phyloP scores from a whole-genome alignment of 1,139 yeast species.

The Lodderomyces pseudojiufengensis region DNA sequence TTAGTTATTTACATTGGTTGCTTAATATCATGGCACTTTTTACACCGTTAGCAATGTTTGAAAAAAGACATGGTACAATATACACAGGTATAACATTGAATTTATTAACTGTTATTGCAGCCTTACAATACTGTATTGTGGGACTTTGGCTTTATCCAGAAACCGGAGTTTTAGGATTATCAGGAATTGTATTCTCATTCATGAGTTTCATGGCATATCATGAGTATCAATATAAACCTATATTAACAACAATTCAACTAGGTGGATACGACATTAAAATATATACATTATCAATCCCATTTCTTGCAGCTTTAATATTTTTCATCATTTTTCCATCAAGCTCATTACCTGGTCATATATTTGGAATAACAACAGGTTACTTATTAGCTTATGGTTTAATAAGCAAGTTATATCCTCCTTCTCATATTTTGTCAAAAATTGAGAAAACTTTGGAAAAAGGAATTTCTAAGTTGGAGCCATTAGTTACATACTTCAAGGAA shows the following conservation, averaged over 20 bases:
- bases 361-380: conserved; percentile 40
- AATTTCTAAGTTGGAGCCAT: conserved; percentile 52
- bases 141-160: conserved; percentile 55
- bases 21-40: conserved; percentile 58
- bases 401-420: conserved; percentile 60
- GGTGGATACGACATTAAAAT: conserved; percentile 29
- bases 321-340: conserved; percentile 48
- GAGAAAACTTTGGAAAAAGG: conserved; percentile 51
- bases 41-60: conserved; percentile 67
- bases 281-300: conserved; percentile 64
- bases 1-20: conserved; percentile 56
- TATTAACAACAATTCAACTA: conserved; percentile 19
- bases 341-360: conserved; percentile 70
- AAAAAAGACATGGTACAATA: conserved; percentile 76
- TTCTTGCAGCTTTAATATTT: conserved; percentile 49
- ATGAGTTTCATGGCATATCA: conserved; percentile 60
- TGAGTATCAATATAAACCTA: conserved; percentile 53
- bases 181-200: conserved; percentile 77
- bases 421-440: conserved; percentile 59
- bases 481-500: conserved; percentile 55
- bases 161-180: conserved; percentile 58
- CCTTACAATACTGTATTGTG: conserved; percentile 57
- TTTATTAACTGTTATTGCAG: conserved; percentile 67
- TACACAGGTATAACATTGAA: conserved; percentile 82
- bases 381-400: conserved; percentile 57